A percentile compares a stretch with the other conserved stretches of the same genome.
Conservation (phyloP, 164 flowering plant genomes). For the Kalanchoe fedtschenkoi region DNA sequence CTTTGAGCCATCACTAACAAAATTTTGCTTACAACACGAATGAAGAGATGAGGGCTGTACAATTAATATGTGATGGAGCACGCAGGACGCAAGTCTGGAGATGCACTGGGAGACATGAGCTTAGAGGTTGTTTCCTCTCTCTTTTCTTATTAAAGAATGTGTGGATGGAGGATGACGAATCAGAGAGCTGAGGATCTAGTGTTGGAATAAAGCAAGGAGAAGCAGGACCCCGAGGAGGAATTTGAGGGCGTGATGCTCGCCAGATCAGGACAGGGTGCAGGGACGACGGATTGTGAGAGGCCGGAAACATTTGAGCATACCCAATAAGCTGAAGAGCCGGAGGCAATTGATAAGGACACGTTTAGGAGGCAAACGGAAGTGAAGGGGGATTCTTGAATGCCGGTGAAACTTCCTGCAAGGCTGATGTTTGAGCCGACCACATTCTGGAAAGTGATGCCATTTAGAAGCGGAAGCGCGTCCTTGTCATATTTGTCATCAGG, state of each 20-base stretch:
- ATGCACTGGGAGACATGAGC: conserved; percentile 11
- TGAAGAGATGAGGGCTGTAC: conserved; percentile 43
- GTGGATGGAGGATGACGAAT: conserved; percentile 7
- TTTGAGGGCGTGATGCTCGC: conserved; percentile 12
- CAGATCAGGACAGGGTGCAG: conserved; percentile 42
- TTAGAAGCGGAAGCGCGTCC: conserved; percentile 22
- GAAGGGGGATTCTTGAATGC: conserved; percentile 33
- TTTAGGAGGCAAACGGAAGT: conserved; percentile 25
- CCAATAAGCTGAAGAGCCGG: conserved; percentile 19
- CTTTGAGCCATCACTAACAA: conserved; percentile 23
- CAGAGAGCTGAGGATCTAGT: conserved; percentile 22
- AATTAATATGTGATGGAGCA: conserved; percentile 17
- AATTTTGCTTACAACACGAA: conserved; percentile 51
- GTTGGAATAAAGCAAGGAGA: conserved; percentile 11
- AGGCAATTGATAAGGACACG: conserved; percentile 17
- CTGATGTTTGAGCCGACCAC: conserved; percentile 22
- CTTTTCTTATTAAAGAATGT: conserved; percentile 5
- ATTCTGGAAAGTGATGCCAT: conserved; percentile 22
- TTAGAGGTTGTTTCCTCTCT: background rate
- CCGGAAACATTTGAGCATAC: conserved; percentile 34
- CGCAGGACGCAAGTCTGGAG: conserved; percentile 14
- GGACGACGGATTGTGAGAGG: conserved; percentile 27
- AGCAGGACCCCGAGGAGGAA: conserved; percentile 18
- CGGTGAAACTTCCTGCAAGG: conserved; percentile 27
- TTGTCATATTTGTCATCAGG: conserved; percentile 33